Conservation (phyloP, 805 yeast species). For the Teunomyces cretensis region DNA sequence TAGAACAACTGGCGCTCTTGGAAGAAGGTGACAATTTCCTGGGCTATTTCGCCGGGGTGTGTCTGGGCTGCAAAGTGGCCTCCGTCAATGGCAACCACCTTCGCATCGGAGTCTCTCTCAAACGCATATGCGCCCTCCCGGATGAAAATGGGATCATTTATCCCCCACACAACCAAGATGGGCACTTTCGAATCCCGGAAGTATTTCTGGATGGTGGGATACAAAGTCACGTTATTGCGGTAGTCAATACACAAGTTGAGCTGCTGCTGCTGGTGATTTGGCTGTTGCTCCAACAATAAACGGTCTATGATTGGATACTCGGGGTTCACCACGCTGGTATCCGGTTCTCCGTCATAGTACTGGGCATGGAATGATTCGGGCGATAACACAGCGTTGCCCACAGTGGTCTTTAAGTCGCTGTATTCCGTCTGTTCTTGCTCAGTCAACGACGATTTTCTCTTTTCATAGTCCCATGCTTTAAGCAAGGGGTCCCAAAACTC, state of each 20-base stretch:
- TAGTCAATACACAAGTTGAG: neutral
- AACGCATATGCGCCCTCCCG: neutral
- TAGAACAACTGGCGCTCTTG: neutral
- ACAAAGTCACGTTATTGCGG: neutral
- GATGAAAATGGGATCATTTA: neutral
- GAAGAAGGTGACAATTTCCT: neutral
- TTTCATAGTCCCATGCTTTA: neutral
- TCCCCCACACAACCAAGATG: neutral
- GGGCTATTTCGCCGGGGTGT: neutral
- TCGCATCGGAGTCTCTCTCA: neutral
- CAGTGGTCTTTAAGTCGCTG: neutral
- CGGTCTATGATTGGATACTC: neutral
- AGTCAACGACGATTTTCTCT: neutral
- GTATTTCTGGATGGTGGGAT: neutral
- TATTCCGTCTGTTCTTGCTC: neutral
- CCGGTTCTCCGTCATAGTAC: neutral
- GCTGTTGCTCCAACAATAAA: neutral
- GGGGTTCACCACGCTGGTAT: neutral
- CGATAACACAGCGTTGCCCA: neutral
- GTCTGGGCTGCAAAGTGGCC: neutral
- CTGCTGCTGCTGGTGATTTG: neutral
- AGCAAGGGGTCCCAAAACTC: neutral
- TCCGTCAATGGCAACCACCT: neutral
- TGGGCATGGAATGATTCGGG: neutral
- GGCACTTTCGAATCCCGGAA: neutral